Evolutionary conservation across 768 basidiomycete genomes (phyloP).

Genomic region (Mycena indigotica): DNA sequence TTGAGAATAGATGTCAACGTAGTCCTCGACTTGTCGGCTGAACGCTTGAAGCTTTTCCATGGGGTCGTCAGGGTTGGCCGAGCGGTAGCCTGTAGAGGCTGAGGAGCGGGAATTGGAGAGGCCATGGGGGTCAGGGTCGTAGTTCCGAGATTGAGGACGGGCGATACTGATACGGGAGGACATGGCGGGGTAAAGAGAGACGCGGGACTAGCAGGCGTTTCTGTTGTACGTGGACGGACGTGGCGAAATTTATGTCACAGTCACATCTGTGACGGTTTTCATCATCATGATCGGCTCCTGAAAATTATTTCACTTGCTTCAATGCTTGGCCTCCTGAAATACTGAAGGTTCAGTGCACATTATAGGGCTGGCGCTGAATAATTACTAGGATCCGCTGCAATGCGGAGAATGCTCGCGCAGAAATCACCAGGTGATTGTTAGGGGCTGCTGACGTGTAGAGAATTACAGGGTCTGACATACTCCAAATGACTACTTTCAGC

Average conservation of each 20-base stretch:
- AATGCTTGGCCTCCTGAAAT: no score
- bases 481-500: no score
- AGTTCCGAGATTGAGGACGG: constrained; percentile 64
- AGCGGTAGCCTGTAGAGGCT: constrained; percentile 62
- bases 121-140: constrained; percentile 76
- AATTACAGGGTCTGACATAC: no score
- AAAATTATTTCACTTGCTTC: no score
- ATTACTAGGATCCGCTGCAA: no score
- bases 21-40: constrained; percentile 83
- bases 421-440: no score
- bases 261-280: no score
- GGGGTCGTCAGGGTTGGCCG: constrained; percentile 81
- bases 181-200: constrained; percentile 50
- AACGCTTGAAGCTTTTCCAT: constrained; percentile 73
- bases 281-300: no score
- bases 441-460: no score
- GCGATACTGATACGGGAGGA: constrained; percentile 82
- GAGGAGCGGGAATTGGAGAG: constrained; percentile 73
- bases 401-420: no score
- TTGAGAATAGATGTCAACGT: constrained; percentile 88
- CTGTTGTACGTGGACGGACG: constrained; percentile 42
- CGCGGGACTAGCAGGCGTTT: constrained; percentile 44
- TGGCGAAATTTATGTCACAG: constrained; percentile 36
- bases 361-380: no score
- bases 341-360: no score